phyloP scores from a whole-genome alignment of 2,329 filamentous ascomycete species.

The Cladobotryum protrusum region DNA sequence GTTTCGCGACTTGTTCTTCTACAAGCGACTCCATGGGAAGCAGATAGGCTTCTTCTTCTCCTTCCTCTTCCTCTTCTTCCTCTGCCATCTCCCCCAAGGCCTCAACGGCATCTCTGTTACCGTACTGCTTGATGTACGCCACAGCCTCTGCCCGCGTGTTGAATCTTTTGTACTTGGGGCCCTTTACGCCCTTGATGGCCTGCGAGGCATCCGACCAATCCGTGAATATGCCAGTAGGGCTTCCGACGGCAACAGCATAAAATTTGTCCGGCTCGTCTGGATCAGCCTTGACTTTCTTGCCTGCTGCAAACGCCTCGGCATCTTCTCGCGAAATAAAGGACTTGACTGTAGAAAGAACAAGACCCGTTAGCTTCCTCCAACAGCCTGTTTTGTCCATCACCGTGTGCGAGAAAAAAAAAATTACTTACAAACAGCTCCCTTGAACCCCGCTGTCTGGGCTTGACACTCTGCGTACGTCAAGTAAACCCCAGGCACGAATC shows the following conservation, averaged over 20 bases:
- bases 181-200: conserved; percentile 68
- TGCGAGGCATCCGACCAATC: conserved; percentile 64
- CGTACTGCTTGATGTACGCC: conserved; percentile 57
- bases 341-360: conserved; percentile 53
- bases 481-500: conserved; percentile 56
- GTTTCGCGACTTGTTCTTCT: not conserved
- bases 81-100: conserved; percentile 29
- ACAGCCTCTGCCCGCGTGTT: conserved; percentile 65
- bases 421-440: conserved; percentile 62
- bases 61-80: conserved; percentile 2
- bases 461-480: conserved; percentile 55
- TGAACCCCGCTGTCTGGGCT: conserved; percentile 53
- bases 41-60: not conserved
- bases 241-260: conserved; percentile 57
- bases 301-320: conserved; percentile 70
- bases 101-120: conserved; percentile 38
- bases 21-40: conserved; percentile 14
- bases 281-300: conserved; percentile 38
- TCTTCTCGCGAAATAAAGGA: conserved; percentile 68
- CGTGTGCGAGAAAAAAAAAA: not conserved
- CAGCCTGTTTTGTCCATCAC: not conserved
- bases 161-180: conserved; percentile 65
- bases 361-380: conserved; percentile 6
- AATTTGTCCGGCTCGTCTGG: conserved; percentile 41
- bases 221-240: conserved; percentile 51